Base-by-base conservation (phyloP, 225 moss, liverwort and hornwort genomes). In the Straminergon stramineum region DNA sequence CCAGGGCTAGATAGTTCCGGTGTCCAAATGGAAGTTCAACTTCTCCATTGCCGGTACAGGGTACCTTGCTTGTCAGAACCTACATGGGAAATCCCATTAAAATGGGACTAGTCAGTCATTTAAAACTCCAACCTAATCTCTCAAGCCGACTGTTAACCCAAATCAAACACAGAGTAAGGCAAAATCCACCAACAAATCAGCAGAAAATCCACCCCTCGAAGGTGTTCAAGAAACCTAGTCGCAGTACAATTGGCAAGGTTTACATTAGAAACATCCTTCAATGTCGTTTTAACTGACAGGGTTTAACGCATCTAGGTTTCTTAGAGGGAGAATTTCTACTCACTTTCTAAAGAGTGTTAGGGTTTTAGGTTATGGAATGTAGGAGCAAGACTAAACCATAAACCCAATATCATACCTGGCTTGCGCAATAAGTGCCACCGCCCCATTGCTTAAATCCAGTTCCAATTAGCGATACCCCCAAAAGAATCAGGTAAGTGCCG, bases 361-460 rank as follows among this genome's bases (percentile, higher is more conserved):
- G 51, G 51, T 66, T 66, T 83, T 35, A 51, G 55, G 53, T 30
- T 71, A 70, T 48, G 20, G 30, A 70, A 48, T 81, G 21, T 60
- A 43, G 6, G 57, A 67, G 71, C 61, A 71, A 48, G 71, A 67
- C 37, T 55, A 37, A 67, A 52, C 51, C 65, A 67, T 35, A 45
- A 78, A 77, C 67, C 41, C 45, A 16, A 27, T 26, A 34, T 37
- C 82, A 34, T 84, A 94, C 96, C 95, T 97, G 97, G 63, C 83
- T 91, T 66, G 95, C 94, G 87, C 95, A 97, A 55, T 85, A 89
- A 43, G 93, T 86, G 80, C 96, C 96, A 82, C 97, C 94, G 34
- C 95, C 94, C 96, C 93, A 97, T 80, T 96, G 88, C 87, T 94
- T 82, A 84, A 97, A 93, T 17, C 97, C 93, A 58, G 92, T 58